A percentile compares a stretch with the other conserved stretches of the same genome.
Evolutionary conservation across 2,329 filamentous ascomycete species (phyloP).

Genomic region (Venturia carpophila): DNA sequence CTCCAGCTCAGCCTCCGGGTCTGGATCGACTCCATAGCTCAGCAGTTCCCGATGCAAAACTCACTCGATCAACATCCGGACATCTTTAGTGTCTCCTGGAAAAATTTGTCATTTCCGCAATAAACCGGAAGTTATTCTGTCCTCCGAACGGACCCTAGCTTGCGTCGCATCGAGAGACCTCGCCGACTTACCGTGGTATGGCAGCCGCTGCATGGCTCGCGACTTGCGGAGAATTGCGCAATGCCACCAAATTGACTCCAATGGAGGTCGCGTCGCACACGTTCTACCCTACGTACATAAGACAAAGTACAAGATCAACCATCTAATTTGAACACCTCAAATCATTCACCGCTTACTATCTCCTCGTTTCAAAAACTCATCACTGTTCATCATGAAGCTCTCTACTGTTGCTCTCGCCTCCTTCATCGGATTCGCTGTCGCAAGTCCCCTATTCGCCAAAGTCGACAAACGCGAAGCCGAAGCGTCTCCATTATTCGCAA

Average conservation of each 20-base stretch:
- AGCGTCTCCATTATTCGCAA: constrained; percentile 10
- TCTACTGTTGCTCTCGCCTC: constrained; percentile 8
- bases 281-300: neutral
- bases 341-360: neutral
- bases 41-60: neutral
- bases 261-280: neutral
- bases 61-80: neutral
- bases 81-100: neutral
- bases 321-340: neutral
- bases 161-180: neutral
- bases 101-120: neutral
- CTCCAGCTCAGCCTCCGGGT: neutral
- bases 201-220: neutral
- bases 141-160: neutral
- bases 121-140: neutral
- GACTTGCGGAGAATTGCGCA: neutral
- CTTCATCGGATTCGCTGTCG: constrained; percentile 6
- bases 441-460: constrained; percentile 8
- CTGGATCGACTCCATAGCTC: neutral
- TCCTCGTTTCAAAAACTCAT: neutral
- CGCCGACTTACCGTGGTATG: neutral
- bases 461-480: constrained; percentile 16
- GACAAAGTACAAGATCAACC: neutral
- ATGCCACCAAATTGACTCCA: neutral
- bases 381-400: constrained; percentile 15